Conservation (phyloP, 331 rosid species). For the Rhamnella rubrinervis region DNA sequence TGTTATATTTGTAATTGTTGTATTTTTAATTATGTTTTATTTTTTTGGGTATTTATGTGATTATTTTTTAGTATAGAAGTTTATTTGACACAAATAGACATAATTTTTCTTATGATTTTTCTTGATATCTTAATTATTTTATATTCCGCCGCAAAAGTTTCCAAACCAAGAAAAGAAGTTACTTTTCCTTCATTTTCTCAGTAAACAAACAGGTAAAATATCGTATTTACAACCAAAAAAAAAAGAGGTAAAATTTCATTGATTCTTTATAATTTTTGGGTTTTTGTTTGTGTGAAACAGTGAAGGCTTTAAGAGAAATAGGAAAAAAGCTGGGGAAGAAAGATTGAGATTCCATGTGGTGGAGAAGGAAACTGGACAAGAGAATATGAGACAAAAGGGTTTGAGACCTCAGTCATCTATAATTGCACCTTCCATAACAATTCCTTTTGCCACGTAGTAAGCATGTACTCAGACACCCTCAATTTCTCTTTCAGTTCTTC, state of each 20-base stretch:
- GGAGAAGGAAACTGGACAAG: constrained; percentile 60
- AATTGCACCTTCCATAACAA: constrained; percentile 61
- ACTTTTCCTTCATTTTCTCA: neutral
- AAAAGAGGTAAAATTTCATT: neutral
- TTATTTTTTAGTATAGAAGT: too few relatives aligned
- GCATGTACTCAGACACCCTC: constrained; percentile 48
- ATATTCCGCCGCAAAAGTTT: too few relatives aligned
- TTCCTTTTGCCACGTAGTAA: constrained; percentile 77
- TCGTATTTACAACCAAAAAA: too few relatives aligned
- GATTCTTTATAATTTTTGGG: neutral
- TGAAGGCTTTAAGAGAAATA: constrained; percentile 65
- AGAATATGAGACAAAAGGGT: constrained; percentile 39
- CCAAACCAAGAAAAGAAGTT: too few relatives aligned
- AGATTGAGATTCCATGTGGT: constrained; percentile 92
- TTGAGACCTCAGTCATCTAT: constrained; percentile 56
- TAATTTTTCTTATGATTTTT: too few relatives aligned
- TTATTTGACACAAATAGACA: too few relatives aligned
- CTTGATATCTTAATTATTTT: too few relatives aligned
- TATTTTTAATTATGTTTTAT: too few relatives aligned
- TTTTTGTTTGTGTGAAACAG: constrained; percentile 36
- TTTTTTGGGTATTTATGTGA: too few relatives aligned
- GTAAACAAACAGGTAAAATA: neutral
- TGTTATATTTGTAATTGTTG: too few relatives aligned
- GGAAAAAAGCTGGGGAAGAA: constrained; percentile 77
- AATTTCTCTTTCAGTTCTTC: neutral